Conservation (phyloP, 2,329 filamentous ascomycete genomes). For the Zasmidium cellare region DNA sequence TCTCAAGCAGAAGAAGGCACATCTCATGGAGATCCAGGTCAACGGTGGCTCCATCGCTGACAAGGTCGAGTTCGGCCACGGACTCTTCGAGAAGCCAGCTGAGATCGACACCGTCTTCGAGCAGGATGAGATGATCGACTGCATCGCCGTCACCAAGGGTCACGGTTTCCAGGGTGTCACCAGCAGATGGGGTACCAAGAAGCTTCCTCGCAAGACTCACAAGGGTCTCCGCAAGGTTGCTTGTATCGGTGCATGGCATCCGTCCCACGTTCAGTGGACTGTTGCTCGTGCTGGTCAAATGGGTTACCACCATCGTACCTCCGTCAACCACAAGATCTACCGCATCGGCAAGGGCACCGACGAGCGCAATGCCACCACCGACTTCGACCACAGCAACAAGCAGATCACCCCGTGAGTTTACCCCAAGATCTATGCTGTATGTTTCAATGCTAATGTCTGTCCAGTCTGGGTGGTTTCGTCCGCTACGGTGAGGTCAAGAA, state of each 20-base stretch:
- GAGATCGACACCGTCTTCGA: conserved; percentile 93
- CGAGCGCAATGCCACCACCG: conserved; percentile 89
- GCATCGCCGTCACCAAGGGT: conserved; percentile 99
- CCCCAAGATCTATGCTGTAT: conserved; percentile 36
- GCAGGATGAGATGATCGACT: conserved; percentile 99
- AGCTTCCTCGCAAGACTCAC: conserved; percentile 99
- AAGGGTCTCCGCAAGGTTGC: conserved; percentile 99
- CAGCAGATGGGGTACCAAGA: conserved; percentile 98
- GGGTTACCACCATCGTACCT: conserved; percentile 99
- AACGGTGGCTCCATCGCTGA: conserved; percentile 95
- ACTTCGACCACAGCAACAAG: conserved; percentile 98
- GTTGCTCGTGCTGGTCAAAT: conserved; percentile 99
- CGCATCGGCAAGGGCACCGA: conserved; percentile 91
- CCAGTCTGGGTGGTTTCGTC: conserved; percentile 96
- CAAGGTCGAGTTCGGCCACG: conserved; percentile 95
- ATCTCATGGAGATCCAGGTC: conserved; percentile 99
- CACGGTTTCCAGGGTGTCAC: conserved; percentile 98
- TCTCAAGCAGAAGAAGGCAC: conserved; percentile 99
- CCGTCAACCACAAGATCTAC: conserved; percentile 99
- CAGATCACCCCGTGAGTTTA: conserved; percentile 93
- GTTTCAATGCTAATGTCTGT: conserved; percentile 5
- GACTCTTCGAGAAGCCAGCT: conserved; percentile 98
- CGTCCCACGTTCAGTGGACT: conserved; percentile 99
- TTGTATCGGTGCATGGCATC: conserved; percentile 99
- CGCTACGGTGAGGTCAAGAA: conserved; percentile 99